Evolutionary conservation across 345 rosid genomes (phyloP), one percentile per base, ranked within the genome.

Genomic region (Euphorbia tirucalli): DNA sequence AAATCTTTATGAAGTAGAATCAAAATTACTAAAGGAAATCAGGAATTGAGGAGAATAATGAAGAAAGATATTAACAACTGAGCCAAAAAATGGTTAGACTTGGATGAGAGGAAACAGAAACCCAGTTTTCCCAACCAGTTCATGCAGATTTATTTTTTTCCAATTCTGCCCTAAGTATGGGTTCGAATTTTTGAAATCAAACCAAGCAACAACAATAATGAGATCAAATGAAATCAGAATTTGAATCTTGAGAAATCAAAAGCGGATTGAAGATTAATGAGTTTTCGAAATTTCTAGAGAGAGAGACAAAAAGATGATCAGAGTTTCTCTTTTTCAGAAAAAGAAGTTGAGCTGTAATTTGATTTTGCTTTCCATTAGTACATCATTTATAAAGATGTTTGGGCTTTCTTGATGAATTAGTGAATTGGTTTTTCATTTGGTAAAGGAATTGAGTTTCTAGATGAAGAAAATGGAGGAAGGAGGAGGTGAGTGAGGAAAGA

Each of bases 81-180:
- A 61, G 97, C 88, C 7, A 85, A 86, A 72, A 95, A 90, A 70
- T 90, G 96, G 74, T 83, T 92, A 11, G 88, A 89, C 70, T 77
- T 86, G 59, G 85, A 81, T 69, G 86, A 83, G 72, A 78, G 75
- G 73, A 84, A 54, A 68, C 61, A 61, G 52, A 28, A 82, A 80
- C 89, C 86, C 85, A 86, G 83, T 65, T 87, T 86, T 79, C 97
- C 88, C 87, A 82, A 92, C 89, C 96, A 95, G 96, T 90, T 95
- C 99, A 95, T 92, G 93, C 98, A 79, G 94, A 80, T 79, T 64
- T 76, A 2, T 57, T 18, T n/a, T n/a, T 66, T 50, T 41, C 74
- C 77, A 9, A 68, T 77, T 69, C 48, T 55, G 49, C 71, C 70
- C n/a, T 44, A 66, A 27, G 32, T 5, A 31, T 32, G n/a, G 5